phyloP scores from a whole-genome alignment of 106 monocot species.

The Chionographis japonica region DNA sequence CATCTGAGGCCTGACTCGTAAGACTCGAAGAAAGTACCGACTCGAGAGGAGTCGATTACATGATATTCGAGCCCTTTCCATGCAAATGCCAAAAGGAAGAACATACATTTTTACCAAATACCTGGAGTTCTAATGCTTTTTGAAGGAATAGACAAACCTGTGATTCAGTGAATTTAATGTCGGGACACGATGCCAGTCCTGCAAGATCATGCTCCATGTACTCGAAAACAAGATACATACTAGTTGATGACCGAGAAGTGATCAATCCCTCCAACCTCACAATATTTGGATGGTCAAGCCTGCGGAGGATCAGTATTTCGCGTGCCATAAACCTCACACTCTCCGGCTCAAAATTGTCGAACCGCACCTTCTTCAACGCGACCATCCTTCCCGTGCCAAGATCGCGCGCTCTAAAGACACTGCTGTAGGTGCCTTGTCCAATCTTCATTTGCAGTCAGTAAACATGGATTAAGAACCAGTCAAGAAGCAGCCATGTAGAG shows the following conservation, averaged over 20 bases:
- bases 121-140: neutral
- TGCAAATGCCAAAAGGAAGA: no score
- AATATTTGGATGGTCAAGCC: conserved; percentile 83
- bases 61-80: no score
- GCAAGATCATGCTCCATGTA: conserved; percentile 97
- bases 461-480: neutral
- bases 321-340: conserved; percentile 90
- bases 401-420: conserved; percentile 80
- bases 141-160: conserved; percentile 46
- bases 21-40: no score
- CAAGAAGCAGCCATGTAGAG: no score
- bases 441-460: conserved; percentile 47
- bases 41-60: no score
- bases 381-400: conserved; percentile 67
- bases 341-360: conserved; percentile 85
- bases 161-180: conserved; percentile 61
- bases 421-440: conserved; percentile 95
- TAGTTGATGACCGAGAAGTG: conserved; percentile 57
- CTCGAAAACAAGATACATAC: conserved; percentile 87
- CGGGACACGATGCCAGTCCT: conserved; percentile 61
- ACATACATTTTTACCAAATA: no score
- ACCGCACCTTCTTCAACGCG: conserved; percentile 89
- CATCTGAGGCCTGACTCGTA: no score
- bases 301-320: conserved; percentile 83
- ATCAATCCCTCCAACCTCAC: conserved; percentile 72